Conservation (phyloP, 225 moss, liverwort and hornwort genomes). For the Pleurozium schreberi region DNA sequence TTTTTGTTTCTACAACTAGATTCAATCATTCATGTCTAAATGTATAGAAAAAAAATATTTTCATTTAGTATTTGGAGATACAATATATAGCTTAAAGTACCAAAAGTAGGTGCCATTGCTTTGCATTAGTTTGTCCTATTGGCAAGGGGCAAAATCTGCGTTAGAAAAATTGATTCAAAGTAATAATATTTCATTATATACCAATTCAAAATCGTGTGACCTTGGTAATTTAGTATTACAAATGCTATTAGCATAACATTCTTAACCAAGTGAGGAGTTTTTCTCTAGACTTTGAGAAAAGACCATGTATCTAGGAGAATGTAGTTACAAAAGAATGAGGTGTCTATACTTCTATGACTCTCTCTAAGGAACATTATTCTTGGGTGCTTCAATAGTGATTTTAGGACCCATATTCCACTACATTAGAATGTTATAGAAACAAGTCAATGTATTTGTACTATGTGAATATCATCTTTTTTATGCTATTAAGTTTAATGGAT, state of each 20-base stretch:
- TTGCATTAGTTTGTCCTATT: not conserved
- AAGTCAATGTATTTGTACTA: accelerated
- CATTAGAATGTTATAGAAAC: not conserved
- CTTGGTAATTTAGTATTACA: not conserved
- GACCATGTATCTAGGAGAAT: accelerated
- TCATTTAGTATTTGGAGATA: too few relatives aligned
- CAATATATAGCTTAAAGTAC: too few relatives aligned
- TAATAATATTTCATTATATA: not conserved
- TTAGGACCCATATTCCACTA: accelerated
- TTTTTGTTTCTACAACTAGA: not conserved
- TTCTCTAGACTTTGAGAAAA: not conserved
- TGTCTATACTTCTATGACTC: not conserved
- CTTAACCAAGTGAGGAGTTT: too few relatives aligned
- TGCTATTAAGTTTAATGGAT: not conserved
- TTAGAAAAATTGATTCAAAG: accelerated
- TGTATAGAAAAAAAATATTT: not conserved
- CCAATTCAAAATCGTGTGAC: too few relatives aligned
- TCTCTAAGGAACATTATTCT: not conserved
- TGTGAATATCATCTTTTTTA: accelerated
- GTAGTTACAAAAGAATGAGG: not conserved
- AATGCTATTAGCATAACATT: not conserved
- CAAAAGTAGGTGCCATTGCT: accelerated
- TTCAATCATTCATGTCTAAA: not conserved
- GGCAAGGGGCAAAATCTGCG: not conserved
- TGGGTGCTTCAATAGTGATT: not conserved